Evolutionary conservation across 2,329 filamentous ascomycete species (phyloP), one percentile per base, ranked within the genome.

Genomic region (Aspergillus hiratsukae): DNA sequence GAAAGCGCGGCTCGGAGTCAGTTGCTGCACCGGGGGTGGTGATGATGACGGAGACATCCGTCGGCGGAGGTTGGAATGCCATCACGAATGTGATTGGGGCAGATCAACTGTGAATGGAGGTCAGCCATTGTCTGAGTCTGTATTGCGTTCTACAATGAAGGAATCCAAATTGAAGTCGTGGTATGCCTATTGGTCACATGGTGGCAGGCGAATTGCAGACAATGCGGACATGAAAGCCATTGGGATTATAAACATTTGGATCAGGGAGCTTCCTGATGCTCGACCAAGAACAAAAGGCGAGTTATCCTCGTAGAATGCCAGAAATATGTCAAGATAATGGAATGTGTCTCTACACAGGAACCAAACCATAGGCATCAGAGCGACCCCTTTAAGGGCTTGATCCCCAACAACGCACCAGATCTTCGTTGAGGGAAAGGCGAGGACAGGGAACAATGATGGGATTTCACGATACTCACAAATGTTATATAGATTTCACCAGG

Each of bases 21-120:
- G 60, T 35, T 31, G 53, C 54, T 19, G 52, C 45, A 51, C 63
- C 54, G 6, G 72, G 64, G 35, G 71, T 70, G 48, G 73, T 73
- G 54, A 77, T 72, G 45, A 72, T 64, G 56, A 76, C 73, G 48
- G 73, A 69, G 29, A 76, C 62, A 61, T 77, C 75, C 49, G 63
- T 55, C 3, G 73, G 72, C 0, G 74, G 73, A 25, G 70, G 64
- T 56, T 74, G 71, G 41, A 73, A 75, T 25, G 67, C 63, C 72
- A 73, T 73, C 23, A 53, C 63, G 40, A n/a, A 49, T 51, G 40
- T 17, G 28, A 10, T 19, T 31, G 55, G 41, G 17, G 28, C 17
- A 41, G 40, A 40, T 37, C 41, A 17, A 7, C 31, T 37, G 17
- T 37, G 2, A 29, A 37, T 37, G 31, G 31, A 37, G 5, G 31